These are phyloP conservation scores for Cornus florida DNA, from an alignment of 148 eudicot species.

Conservation along the genomic window DNA sequence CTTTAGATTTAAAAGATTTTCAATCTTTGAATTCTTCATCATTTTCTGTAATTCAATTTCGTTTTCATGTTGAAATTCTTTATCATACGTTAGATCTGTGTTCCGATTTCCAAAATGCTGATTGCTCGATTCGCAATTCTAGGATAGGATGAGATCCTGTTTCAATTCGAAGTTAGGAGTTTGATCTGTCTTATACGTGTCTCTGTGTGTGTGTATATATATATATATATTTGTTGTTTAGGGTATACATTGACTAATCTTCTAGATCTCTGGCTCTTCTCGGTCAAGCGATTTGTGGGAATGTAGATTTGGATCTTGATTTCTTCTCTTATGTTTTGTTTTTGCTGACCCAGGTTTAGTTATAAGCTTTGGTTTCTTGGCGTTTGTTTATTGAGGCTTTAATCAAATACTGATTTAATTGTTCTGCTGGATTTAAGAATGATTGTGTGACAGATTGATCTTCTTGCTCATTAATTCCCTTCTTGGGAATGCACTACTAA, in stretches of 20 bases:
- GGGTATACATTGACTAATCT: neutral
- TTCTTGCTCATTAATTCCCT: neutral
- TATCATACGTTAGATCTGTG: constrained; percentile 1
- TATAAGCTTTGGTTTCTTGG: neutral
- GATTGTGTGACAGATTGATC: neutral
- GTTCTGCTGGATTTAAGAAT: neutral
- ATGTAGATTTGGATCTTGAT: neutral
- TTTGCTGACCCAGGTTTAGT: neutral
- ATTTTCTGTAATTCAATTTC: neutral
- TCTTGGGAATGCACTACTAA: neutral
- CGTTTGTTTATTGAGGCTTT: too few relatives aligned
- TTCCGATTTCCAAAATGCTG: neutral
- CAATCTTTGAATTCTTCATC: neutral
- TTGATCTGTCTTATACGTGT: too few relatives aligned
- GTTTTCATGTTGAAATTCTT: neutral
- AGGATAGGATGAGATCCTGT: neutral
- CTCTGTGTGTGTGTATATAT: too few relatives aligned
- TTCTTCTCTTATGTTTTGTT: neutral
- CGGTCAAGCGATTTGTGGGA: neutral
- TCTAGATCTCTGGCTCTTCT: neutral
- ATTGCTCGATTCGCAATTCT: neutral
- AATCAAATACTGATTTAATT: too few relatives aligned
- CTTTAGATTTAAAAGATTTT: neutral
- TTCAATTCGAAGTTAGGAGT: neutral
- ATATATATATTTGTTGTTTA: neutral